Evolutionary conservation across 108 stramenopile genomes (phyloP), one percentile per base, ranked within the genome.

Genomic region (Nitzschia putrida): DNA sequence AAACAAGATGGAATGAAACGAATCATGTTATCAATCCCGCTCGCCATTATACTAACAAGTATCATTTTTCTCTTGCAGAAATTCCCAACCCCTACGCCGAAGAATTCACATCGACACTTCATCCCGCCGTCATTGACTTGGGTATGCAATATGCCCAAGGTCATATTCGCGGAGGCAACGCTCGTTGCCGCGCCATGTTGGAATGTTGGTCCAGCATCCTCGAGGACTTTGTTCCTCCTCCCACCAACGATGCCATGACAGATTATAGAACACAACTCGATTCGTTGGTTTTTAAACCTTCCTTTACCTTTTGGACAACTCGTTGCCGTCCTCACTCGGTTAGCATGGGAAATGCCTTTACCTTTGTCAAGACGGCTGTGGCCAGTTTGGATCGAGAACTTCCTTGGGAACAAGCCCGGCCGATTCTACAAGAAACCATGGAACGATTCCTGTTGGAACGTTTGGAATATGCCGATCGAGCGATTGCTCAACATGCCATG

Each of bases 291-390:
- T 72, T 97, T 23, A 96, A 97, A 76, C 95, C 95, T 24, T 74
- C 87, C 40, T 97, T 95, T 81, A 79, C 89, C 53, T 91, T 90
- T 59, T 89, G 95, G 88, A 94, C 90, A 13, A 64, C 87, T 14
- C 64, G 84, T 53, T 97, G 96, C 79, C 91, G 97, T 38, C 95
- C 94, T 10, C 97, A 95, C 67, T 89, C 89, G 11, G 96, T 97
- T 42, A 92, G 86, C 57, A 99, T 98, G 98, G 96, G 96, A 40
- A 97, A 97, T 72, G 97, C 97, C 41, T 93, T 97, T 78, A 95
- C 95, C 21, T 92, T 91, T 79, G 66, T 95, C 7, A 92, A 92
- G 68, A 58, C 83, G 18, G 88, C 81, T 53, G 88, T 96, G n/a
- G 88, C 94, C 39, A 85, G 85, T 53, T 69, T 98, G 44, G 82